phyloP scores from a whole-genome alignment of 192 early-diverging fungal species.

The Cladochytrium replicatum region DNA sequence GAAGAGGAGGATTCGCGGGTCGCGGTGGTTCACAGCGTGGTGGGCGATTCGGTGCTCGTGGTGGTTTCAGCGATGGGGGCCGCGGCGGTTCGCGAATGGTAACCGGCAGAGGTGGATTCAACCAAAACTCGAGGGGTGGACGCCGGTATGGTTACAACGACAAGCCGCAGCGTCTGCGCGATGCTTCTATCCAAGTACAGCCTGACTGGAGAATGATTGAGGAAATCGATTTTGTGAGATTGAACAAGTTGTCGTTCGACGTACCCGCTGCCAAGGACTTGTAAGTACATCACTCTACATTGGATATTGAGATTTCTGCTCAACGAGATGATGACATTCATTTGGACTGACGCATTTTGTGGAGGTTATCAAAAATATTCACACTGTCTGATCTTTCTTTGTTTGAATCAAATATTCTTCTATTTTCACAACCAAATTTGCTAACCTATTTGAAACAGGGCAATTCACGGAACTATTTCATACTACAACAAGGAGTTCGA shows the following conservation, averaged over 20 bases:
- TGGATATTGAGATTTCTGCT: too few relatives aligned
- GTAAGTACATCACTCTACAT: slow-evolving; percentile 33
- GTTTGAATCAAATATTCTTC: background rate
- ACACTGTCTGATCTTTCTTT: slow-evolving; percentile 31
- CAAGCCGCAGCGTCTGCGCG: slow-evolving; percentile 63
- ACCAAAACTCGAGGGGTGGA: too few relatives aligned
- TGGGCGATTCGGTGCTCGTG: too few relatives aligned
- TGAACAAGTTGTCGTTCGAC: slow-evolving; percentile 73
- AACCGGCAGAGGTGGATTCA: too few relatives aligned
- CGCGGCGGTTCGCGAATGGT: too few relatives aligned
- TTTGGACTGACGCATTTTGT: too few relatives aligned
- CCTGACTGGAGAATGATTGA: slow-evolving; percentile 87
- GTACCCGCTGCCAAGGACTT: slow-evolving; percentile 65
- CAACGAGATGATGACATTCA: too few relatives aligned
- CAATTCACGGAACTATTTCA: slow-evolving; percentile 61
- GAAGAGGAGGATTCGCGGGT: too few relatives aligned
- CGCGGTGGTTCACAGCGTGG: too few relatives aligned
- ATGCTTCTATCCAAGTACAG: slow-evolving; percentile 77
- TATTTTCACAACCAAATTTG: background rate
- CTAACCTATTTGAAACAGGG: slow-evolving; percentile 27
- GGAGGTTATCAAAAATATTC: too few relatives aligned
- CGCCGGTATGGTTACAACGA: slow-evolving; percentile 41
- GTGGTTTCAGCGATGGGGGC: too few relatives aligned
- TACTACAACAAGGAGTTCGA: slow-evolving; percentile 78
- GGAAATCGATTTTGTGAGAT: slow-evolving; percentile 86